Evolutionary conservation across 2,329 filamentous ascomycete genomes (phyloP).

Genomic region (Rhytidhysteron rufulum): DNA sequence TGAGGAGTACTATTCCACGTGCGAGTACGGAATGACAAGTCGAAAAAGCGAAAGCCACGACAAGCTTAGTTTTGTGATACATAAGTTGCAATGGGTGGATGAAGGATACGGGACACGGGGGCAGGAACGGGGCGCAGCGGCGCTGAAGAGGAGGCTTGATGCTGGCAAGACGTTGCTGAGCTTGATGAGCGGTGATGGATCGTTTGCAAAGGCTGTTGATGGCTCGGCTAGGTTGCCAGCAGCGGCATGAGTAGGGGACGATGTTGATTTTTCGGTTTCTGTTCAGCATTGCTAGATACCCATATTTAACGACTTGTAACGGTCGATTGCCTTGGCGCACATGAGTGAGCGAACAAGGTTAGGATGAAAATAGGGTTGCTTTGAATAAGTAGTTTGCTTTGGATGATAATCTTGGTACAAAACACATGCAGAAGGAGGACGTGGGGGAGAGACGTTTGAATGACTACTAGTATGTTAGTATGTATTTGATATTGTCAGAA

Average conservation of each 20-base stretch:
- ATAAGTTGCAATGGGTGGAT: slow-evolving; percentile 78
- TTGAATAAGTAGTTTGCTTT: no score
- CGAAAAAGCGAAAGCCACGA: slow-evolving; percentile 80
- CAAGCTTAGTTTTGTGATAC: slow-evolving; percentile 84
- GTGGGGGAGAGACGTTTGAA: neutral
- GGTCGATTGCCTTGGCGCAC: no score
- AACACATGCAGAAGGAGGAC: no score
- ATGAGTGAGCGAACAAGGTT: no score
- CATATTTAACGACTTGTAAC: slow-evolving; percentile 26
- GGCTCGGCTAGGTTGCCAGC: slow-evolving; percentile 23
- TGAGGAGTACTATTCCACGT: slow-evolving; percentile 69
- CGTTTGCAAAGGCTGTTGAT: slow-evolving; percentile 16
- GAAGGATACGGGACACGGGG: slow-evolving; percentile 53
- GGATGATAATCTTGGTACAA: no score
- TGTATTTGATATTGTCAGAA: no score
- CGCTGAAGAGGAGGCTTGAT: slow-evolving; percentile 33
- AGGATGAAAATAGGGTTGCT: no score
- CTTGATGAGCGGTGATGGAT: slow-evolving; percentile 23
- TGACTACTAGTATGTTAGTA: no score
- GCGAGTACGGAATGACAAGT: slow-evolving; percentile 76
- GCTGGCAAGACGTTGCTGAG: slow-evolving; percentile 32
- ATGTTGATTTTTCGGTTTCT: slow-evolving; percentile 3
- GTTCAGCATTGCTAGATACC: slow-evolving; percentile 39
- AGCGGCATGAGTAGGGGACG: neutral
- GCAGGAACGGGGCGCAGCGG: slow-evolving; percentile 34